Base-by-base conservation (phyloP, 78 protist genomes). In the Bodo saltans region DNA sequence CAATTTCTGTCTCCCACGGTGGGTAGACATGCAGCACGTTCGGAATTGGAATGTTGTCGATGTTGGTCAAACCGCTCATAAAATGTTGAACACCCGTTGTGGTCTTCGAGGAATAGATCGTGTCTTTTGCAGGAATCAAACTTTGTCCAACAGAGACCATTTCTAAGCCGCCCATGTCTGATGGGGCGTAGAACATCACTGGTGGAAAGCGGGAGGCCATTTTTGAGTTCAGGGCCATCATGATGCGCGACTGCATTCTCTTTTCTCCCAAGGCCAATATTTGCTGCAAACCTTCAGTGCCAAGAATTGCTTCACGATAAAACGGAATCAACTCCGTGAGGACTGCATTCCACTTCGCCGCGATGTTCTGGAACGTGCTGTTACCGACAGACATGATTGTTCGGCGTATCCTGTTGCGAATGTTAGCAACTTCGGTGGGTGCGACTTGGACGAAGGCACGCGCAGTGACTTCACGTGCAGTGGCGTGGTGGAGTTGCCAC, bases 141-240 rank as follows among this genome's bases (percentile, higher is more conserved):
- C 98, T 94, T 91, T 98, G 99, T 8, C 99, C 99, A 99, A 98
- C 98, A 34, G 97, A 92, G 47, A 98, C 88, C 99, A 99, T 98
- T 42, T 99, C 99, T 68, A 98, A 87, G 30, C 99, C 99, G 67
- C 99, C 99, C 37, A 99, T 83, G 78, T 98, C 99, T 80, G 96
- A 96, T 3, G 99, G 99, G 1, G 95, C 82, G 90, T 95, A 97
- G 76, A 96, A 96, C n/a, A 96, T 99, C 34, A 98, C 99, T 4
- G 91, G 99, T 30, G 99, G 99, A 96, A 99, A 99, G 30, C 99
- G 88, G 68, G 92, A 82, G 53, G 99, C 99, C 99, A 99, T 99
- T 94, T 99, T 99, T 26, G 98, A 92, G 91, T 99, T 98, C 80
- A 98, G 91, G 0, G 99, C 99, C 72, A 96, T 98, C 92, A 98